Base-by-base conservation (phyloP, 345 rosid genomes). In the Boechera retrofracta region DNA sequence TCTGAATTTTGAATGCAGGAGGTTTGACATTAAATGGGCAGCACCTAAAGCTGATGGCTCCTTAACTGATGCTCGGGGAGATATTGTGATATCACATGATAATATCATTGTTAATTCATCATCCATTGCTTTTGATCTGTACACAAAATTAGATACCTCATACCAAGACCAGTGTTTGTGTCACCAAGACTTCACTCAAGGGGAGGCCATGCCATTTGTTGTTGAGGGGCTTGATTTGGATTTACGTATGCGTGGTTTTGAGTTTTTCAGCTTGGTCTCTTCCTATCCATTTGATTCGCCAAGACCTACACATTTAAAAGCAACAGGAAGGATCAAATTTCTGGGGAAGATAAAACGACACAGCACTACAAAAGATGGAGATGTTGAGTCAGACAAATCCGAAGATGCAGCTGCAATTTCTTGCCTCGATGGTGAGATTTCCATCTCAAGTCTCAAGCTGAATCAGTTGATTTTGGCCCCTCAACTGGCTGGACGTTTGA, bases 31-130 rank as follows among this genome's bases (percentile, higher is more conserved):
- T 80, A 94, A 89, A 80, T 94, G 97, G 98, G 86, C 82, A 57
- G 98, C 98, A 72, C 95, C 98, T 77, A 92, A 94, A 84, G 98
- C 97, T 53, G 97, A 92, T 88, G 97, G 97, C 67, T 94, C 97
- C 71, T 89, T 94, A 71, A 82, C 82, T 75, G 98, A 94, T 86
- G 97, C 97, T 83, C 92, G 98, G 78, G 98, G 98, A 75, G 97
- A 90, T 84, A 88, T 94, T 57, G 79, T 94, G 83, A 90, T 94
- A 84, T 88, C 93, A 64, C 95, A 89, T 86, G 97, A 94, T 80
- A 86, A 80, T 66, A 89, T 94, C 31, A 92, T 87, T 47, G 77
- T 92, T 73, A 87, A 81, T 79, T 90, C 98, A 57, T 90, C 98
- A 26, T 87, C 98, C 69, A 84, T 80, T 82, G 97, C 95, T 81